These are phyloP conservation scores for Asclepias syriaca DNA, from an alignment of 257 asterid genomes.

Conservation along the genomic window DNA sequence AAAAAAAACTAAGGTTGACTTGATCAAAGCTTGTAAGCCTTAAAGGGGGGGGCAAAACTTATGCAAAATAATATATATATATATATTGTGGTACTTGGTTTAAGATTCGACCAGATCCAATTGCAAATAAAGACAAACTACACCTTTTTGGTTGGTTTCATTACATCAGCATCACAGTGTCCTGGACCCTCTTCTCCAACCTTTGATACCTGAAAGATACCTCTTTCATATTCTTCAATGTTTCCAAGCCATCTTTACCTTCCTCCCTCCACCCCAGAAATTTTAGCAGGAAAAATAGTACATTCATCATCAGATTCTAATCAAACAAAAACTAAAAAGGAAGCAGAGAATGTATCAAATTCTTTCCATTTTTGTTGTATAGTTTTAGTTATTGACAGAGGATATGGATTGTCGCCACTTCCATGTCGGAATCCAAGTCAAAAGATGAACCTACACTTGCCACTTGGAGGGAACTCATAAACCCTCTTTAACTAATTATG, in stretches of 20 bases:
- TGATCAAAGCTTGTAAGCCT: background rate
- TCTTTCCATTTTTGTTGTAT: background rate
- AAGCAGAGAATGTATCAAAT: background rate
- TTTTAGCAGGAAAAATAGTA: too few relatives aligned
- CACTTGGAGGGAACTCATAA: slow-evolving; percentile 51
- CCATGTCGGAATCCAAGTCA: background rate
- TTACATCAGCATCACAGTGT: background rate
- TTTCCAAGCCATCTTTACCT: background rate
- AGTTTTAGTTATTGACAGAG: too few relatives aligned
- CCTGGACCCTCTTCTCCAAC: background rate
- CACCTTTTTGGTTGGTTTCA: slow-evolving; percentile 11
- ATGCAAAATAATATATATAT: background rate
- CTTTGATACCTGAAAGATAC: background rate
- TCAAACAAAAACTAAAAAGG: too few relatives aligned
- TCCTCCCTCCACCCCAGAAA: too few relatives aligned
- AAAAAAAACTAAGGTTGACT: background rate
- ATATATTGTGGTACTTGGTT: slow-evolving; percentile 1
- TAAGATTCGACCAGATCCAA: slow-evolving; percentile 5
- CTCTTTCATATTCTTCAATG: background rate
- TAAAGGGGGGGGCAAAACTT: background rate
- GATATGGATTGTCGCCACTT: background rate
- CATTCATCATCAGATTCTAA: too few relatives aligned
- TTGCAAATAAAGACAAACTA: slow-evolving; percentile 11
- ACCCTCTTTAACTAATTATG: background rate
- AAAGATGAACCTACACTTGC: slow-evolving; percentile 29